Evolutionary conservation across 768 basidiomycete species (phyloP).

Genomic region (Pholiota microspora): DNA sequence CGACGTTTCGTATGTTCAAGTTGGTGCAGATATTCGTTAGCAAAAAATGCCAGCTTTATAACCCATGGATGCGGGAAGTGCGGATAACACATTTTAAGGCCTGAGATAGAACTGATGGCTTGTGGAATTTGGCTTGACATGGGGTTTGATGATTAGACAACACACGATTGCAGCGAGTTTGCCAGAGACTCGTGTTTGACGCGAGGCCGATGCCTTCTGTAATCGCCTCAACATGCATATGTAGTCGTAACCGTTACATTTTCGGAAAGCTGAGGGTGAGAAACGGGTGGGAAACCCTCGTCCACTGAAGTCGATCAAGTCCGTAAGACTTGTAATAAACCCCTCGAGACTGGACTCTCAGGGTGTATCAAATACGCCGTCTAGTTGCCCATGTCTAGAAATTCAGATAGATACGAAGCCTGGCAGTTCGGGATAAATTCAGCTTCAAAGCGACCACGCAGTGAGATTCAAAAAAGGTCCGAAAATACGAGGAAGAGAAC

Average conservation of each 20-base stretch:
- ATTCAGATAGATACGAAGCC: not conserved
- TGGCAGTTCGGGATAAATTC: not conserved
- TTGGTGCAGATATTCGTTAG: conserved; percentile 10
- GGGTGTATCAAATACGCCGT: not conserved
- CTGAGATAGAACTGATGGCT: conserved; percentile 28
- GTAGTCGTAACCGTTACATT: conserved; percentile 17
- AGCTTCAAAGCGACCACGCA: not conserved
- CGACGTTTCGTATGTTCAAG: conserved; percentile 12
- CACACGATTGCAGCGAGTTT: conserved; percentile 23
- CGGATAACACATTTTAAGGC: conserved; percentile 26
- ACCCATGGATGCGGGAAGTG: conserved; percentile 25
- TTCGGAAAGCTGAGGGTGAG: conserved; percentile 21
- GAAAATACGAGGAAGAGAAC: conserved; percentile 19
- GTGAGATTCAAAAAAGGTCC: conserved; percentile 14
- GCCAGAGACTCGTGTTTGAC: conserved; percentile 24
- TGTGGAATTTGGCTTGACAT: conserved; percentile 24
- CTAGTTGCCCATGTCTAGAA: conserved; percentile 5
- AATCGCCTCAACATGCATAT: conserved; percentile 10
- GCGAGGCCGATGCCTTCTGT: conserved; percentile 23
- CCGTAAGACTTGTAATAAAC: not conserved
- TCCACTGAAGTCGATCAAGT: not conserved
- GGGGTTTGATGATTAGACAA: conserved; percentile 25
- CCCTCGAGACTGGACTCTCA: not conserved
- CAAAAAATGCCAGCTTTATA: conserved; percentile 22
- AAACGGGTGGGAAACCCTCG: conserved; percentile 12